Base-by-base conservation (phyloP, 2,329 filamentous ascomycete genomes). In the Grosmannia penicillata region DNA sequence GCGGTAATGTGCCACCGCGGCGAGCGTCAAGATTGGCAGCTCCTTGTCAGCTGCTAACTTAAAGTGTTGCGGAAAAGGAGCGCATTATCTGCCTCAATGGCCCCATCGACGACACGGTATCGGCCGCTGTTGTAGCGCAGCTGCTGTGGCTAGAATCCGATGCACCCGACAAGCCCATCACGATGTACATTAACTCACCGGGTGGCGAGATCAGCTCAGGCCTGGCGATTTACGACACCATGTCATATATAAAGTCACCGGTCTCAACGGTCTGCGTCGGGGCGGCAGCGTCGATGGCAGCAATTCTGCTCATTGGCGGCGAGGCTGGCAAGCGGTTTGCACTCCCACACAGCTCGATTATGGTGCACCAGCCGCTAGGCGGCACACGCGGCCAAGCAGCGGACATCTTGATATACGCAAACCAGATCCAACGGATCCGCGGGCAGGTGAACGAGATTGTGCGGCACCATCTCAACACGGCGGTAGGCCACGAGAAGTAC, bases 71-170 rank as follows among this genome's bases (percentile, higher is more conserved):
- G 19, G 23, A 15, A 2, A 29, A 84, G 76, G 89, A 96, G 67
- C 83, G 89, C 46, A 96, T 96, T 52, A 72, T 98, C 53, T 94
- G 83, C 55, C 72, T 96, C 26, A 95, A 94, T 53, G 89, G 89
- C 52, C 70, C 82, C 53, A 86, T 96, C 41, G 82, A 96, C 62
- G 84, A 94, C 54, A 79, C 74, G 30, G 76, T 91, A 48, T 93
- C 86, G 27, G 89, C 91, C n/a, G 83, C 82, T 30, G 85, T 96
- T 46, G 89, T 96, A 22, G 85, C 91, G 2, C 93, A 98, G 57
- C 76, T 98, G 18, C 80, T 98, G 46, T 98, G 87, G 72, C 85
- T 98, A 58, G 93, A 98, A 68, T 91, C 89, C 51, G 91, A 98
- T 54, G 85, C 84, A 53, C 87, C 89, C 4, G 77, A 93, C 40